A percentile compares a stretch with the other conserved stretches of the same genome.
phyloP scores from a whole-genome alignment of 164 flowering plant species.

The Brasenia schreberi region DNA sequence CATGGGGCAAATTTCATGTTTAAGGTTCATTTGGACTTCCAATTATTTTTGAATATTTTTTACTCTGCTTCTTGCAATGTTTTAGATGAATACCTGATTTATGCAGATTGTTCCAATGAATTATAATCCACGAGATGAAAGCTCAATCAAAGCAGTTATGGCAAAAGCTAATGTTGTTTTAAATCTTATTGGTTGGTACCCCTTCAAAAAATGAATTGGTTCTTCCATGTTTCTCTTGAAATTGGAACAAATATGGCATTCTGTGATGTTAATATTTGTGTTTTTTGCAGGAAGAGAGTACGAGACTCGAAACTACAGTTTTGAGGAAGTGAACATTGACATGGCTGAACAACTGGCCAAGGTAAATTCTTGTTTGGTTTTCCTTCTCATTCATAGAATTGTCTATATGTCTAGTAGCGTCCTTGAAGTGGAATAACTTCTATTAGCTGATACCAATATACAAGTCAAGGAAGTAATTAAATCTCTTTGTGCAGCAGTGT shows the following conservation, averaged over 20 bases:
- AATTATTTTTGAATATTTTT: too few species aligned
- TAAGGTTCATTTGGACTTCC: too few species aligned
- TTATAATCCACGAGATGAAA: conserved; percentile 88
- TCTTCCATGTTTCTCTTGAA: background rate
- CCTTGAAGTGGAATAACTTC: too few species aligned
- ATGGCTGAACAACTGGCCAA: conserved; percentile 84
- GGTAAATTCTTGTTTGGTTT: conserved; percentile 27
- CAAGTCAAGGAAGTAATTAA: too few species aligned
- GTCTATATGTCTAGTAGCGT: too few species aligned
- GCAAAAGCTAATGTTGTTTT: conserved; percentile 97
- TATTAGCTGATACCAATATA: too few species aligned
- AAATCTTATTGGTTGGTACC: conserved; percentile 73
- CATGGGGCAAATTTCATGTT: background rate
- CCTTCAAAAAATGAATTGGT: background rate
- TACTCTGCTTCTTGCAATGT: background rate
- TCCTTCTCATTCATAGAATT: background rate
- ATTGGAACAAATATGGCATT: background rate
- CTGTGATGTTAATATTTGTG: background rate
- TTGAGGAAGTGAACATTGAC: conserved; percentile 76
- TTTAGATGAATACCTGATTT: conserved; percentile 1
- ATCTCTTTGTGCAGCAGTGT: too few species aligned
- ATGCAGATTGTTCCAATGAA: conserved; percentile 93
- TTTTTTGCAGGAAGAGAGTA: conserved; percentile 69
- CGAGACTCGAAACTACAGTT: conserved; percentile 87
- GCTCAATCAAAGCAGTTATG: conserved; percentile 90